phyloP scores from a whole-genome alignment of 768 basidiomycete species.

The Pleurotus tuber-regium region DNA sequence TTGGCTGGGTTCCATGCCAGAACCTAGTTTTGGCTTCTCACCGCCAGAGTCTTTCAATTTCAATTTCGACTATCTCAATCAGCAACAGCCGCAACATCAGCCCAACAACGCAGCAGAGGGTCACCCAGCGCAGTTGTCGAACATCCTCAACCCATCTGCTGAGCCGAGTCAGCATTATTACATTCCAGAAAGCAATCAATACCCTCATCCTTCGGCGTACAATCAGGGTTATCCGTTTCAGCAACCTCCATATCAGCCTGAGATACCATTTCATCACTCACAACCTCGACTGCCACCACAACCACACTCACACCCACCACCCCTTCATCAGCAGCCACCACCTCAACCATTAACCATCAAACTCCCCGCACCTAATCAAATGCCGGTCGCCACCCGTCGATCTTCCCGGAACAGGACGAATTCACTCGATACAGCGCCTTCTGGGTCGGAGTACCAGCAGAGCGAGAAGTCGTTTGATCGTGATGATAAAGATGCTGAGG shows the following conservation, averaged over 20 bases:
- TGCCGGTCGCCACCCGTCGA: constrained; percentile 28
- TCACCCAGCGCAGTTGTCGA: background rate
- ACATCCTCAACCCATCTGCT: background rate
- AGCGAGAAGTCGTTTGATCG: constrained; percentile 42
- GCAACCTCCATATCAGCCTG: background rate
- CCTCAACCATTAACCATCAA: constrained; percentile 22
- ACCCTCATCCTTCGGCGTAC: background rate
- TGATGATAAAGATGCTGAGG: constrained; percentile 23
- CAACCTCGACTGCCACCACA: constrained; percentile 5
- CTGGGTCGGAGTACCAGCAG: constrained; percentile 49
- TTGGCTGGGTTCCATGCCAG: constrained; percentile 8
- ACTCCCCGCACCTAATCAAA: constrained; percentile 23
- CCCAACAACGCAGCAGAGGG: background rate
- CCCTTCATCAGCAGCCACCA: background rate
- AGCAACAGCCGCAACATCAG: background rate
- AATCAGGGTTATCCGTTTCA: background rate
- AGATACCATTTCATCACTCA: background rate
- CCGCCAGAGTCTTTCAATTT: background rate
- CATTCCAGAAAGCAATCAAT: background rate
- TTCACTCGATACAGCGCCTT: constrained; percentile 32
- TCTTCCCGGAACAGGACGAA: constrained; percentile 29
- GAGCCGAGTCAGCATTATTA: constrained; percentile 2
- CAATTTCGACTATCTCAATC: background rate
- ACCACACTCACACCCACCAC: constrained; percentile 1
- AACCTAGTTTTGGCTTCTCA: constrained; percentile 8